Evolutionary conservation across 495 filamentous ascomycete species (phyloP), one percentile per base, ranked within the genome.

Genomic region (Penicillium parvum): DNA sequence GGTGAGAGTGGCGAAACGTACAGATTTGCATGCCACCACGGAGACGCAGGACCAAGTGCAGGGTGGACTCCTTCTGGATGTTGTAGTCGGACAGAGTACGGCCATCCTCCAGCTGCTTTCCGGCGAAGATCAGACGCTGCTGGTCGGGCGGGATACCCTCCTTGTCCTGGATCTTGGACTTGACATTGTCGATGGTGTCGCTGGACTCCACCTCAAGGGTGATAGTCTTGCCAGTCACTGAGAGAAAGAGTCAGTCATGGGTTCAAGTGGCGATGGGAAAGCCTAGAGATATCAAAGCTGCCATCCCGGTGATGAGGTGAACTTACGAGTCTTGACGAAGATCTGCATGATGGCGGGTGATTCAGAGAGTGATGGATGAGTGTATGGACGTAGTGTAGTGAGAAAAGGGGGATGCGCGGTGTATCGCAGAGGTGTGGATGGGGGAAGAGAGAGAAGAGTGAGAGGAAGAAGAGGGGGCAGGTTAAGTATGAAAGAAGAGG

Each of bases 11-110:
- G 41, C 8, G 14, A 19, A 44, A 77, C 81, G 65, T 81, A 84
- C 81, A 97, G 64, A 97, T 96, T 67, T 97, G 91, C 91, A 97
- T 97, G 64, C 91, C 91, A 72, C 91, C 91, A 74, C 91, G 92
- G 8, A 97, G 89, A 72, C 91, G 92, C 37, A 97, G 90, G 46
- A 97, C 91, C 18, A 97, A 71, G 61, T 97, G 91, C 20, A 96
- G 85, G 17, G 91, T 96, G 9, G 84, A 90, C 69, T 96, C 91
- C 80, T 96, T 97, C 72, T 96, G 92, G 44, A 97, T 96, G 66
- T 96, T 97, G 76, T 97, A 97, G 66, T 97, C 91, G 45, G 85
- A 90, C 5, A 97, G 79, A 47, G 91, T 97, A 45, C 91, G 91
- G 50, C 91, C 91, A 63, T 97, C 91, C 65, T 97, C 91, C 9